Evolutionary conservation across 1,284 basidiomycete species (phyloP).

Genomic region (Heterobasidion occidentale): DNA sequence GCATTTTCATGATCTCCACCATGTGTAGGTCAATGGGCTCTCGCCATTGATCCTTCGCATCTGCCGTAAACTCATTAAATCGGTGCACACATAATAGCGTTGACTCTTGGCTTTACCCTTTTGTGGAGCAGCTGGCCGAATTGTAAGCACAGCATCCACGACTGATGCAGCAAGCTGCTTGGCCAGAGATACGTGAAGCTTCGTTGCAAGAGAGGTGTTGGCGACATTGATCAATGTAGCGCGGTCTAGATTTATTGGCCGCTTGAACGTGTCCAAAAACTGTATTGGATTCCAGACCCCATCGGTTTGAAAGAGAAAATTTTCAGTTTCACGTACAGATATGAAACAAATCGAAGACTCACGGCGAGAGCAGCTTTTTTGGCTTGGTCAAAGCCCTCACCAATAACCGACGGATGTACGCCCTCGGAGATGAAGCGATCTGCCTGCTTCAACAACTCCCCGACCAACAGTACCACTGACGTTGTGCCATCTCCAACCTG

Average conservation of each 20-base stretch:
- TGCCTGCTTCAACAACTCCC: constrained; percentile 95
- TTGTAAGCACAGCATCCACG: constrained; percentile 92
- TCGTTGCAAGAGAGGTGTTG: constrained; percentile 92
- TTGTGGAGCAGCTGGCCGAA: constrained; percentile 64
- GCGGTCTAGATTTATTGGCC: constrained; percentile 71
- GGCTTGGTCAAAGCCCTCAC: constrained; percentile 93
- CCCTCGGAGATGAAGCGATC: constrained; percentile 98
- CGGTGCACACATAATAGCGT: neutral
- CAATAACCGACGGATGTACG: constrained; percentile 95
- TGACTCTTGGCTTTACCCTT: constrained; percentile 34
- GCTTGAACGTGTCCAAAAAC: constrained; percentile 93
- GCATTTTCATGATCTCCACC: constrained; percentile 99
- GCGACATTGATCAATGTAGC: constrained; percentile 90
- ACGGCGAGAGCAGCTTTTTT: constrained; percentile 91
- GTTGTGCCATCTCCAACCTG: constrained; percentile 99
- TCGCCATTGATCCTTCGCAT: constrained; percentile 56
- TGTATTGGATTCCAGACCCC: constrained; percentile 22
- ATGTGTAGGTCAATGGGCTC: constrained; percentile 98
- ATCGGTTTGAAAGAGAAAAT: neutral
- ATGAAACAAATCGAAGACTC: constrained; percentile 7
- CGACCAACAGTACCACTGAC: constrained; percentile 94
- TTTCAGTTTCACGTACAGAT: constrained; percentile 6
- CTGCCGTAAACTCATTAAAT: constrained; percentile 24
- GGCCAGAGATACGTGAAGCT: constrained; percentile 80
- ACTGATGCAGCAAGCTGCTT: constrained; percentile 88